Evolutionary conservation across 2,329 filamentous ascomycete genomes (phyloP), one percentile per base, ranked within the genome.

Genomic region (Gremmenia infestans): DNA sequence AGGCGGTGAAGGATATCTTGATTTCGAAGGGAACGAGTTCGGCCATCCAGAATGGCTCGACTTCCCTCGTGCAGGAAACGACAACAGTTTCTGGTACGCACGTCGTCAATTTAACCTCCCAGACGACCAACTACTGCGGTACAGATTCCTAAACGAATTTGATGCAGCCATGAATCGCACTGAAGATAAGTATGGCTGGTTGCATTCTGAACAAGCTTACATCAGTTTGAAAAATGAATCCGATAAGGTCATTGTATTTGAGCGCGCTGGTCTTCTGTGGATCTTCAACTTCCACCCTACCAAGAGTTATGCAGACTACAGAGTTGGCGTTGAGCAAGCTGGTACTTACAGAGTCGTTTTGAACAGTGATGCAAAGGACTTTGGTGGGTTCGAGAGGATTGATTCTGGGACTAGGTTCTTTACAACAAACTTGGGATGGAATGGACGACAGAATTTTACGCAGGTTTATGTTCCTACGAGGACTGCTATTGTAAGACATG

Each of bases 1-100:
- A 15, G 94, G 94, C 57, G 94, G 94, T 54, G 94, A 99, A 73
- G 94, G 93, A 40, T 99, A 96, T 70, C 87, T 99, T 52, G 99
- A 97, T 76, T 99, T 99, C 66, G 92, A 97, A 75, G 94, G 94
- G 59, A 99, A 99, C 73, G 94, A 99, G 73, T 99, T 99, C 68
- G 94, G 94, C 0, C 94, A 99, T 70, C 94, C 94, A 0, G 94
- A 99, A 73, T 99, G 94, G 94, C 88, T 99, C 40, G 94, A 99
- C 72, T 99, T 99, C 73, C 94, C 94, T 4, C 89, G 94, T 51
- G 91, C 87, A 67, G 94, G 94, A 57, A 97, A 97, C 74, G 76
- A 86, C 68, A 96, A 96, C 74, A 94, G 89, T 47, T 97, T 92
- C 79, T 93, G 90, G 85, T 96, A 96, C 70, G 92, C 92, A 2